These are phyloP conservation scores for Striga asiatica DNA, from an alignment of 257 asterid species.

Conservation along the genomic window DNA sequence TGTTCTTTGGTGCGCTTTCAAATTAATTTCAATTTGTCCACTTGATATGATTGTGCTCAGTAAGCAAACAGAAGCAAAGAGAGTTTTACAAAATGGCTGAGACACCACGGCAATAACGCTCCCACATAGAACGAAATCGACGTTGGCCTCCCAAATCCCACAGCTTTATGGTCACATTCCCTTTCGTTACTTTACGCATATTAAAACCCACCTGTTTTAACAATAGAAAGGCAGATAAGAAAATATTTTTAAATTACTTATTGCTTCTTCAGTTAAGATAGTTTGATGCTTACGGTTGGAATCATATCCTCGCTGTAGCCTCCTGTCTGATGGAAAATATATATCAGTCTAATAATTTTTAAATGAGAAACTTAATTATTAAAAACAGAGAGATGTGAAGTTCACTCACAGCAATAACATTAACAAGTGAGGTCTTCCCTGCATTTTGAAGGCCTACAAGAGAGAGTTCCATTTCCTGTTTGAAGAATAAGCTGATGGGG, in stretches of 20 bases:
- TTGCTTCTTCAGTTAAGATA: too few species aligned
- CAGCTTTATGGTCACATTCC: constrained; percentile 85
- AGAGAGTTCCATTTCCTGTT: constrained; percentile 95
- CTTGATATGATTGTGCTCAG: background rate
- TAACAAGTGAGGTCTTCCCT: constrained; percentile 89
- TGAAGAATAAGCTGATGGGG: constrained; percentile 62
- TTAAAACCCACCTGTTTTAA: constrained; percentile 74
- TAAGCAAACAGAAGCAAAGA: background rate
- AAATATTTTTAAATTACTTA: too few species aligned
- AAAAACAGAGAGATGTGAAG: background rate
- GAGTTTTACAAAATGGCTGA: constrained; percentile 67
- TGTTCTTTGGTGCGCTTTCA: too few species aligned
- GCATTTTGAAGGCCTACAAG: constrained; percentile 88
- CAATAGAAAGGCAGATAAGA: too few species aligned
- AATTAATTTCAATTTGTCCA: too few species aligned
- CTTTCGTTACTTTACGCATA: constrained; percentile 97
- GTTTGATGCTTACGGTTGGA: constrained; percentile 83
- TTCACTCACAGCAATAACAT: constrained; percentile 69
- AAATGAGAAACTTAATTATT: background rate
- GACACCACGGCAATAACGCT: constrained; percentile 95
- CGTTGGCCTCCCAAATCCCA: constrained; percentile 99
- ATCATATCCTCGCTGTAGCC: constrained; percentile 93
- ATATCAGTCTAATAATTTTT: constrained; percentile 7
- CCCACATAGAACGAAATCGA: constrained; percentile 95
- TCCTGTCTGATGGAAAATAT: constrained; percentile 60